Evolutionary conservation across 2,329 filamentous ascomycete species (phyloP).

Genomic region (Alternaria postmessia): DNA sequence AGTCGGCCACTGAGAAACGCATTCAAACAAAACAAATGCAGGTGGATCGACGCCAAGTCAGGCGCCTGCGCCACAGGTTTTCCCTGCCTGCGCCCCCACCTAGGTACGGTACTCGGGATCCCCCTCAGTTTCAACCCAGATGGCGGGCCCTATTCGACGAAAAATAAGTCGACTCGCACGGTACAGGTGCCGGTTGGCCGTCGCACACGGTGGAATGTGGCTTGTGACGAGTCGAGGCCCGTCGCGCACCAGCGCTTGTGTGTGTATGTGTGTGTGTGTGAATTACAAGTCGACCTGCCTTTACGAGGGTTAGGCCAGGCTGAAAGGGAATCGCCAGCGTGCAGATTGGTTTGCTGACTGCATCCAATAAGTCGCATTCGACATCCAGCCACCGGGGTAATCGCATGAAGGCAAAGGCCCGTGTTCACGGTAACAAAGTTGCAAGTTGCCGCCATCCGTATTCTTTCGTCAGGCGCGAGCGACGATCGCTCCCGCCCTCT

Average conservation of each 20-base stretch:
- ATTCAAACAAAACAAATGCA: neutral
- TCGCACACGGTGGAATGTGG: neutral
- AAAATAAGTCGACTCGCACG: neutral
- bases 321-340: neutral
- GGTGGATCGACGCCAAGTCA: neutral
- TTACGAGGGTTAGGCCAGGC: neutral
- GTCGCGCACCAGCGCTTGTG: neutral
- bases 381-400: neutral
- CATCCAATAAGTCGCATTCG: conserved; percentile 5
- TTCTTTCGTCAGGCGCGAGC: conserved; percentile 9
- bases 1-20: neutral
- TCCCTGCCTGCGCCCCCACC: neutral
- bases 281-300: conserved; percentile 10
- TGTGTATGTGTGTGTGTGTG: neutral
- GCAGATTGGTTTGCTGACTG: conserved; percentile 13
- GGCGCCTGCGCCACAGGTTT: neutral
- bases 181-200: neutral
- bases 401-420: neutral
- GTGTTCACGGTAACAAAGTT: conserved; percentile 1
- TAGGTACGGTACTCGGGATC: neutral
- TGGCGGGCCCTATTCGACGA: neutral
- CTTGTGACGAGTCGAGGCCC: neutral
- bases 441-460: neutral
- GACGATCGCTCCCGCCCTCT: conserved; percentile 15
- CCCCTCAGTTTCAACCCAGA: neutral